Percentiles rank a stretch among this genome's conserved stretches.
Conservation (phyloP, 139 green algal species). For the Closterium sp. region DNA sequence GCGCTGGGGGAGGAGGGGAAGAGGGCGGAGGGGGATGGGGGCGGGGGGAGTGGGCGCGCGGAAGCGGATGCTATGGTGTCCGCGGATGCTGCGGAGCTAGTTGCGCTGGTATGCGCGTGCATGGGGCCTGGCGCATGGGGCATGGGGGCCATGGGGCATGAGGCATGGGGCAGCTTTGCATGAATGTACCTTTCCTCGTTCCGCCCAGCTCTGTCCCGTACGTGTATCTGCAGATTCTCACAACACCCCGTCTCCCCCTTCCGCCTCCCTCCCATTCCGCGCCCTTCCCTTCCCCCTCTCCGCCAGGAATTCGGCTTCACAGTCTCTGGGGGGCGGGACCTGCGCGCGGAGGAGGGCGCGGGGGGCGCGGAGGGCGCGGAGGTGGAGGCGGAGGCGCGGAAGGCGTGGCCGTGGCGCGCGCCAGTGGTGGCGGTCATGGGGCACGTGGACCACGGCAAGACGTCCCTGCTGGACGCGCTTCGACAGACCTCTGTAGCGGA, state of each 20-base stretch:
- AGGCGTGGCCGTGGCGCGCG: constrained; percentile 52
- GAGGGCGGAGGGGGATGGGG: constrained; percentile 2
- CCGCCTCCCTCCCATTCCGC: not conserved
- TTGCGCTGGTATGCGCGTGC: constrained; percentile 18
- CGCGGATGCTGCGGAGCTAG: constrained; percentile 34
- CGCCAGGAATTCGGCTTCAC: constrained; percentile 3
- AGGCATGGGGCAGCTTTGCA: not conserved
- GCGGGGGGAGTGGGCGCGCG: not conserved
- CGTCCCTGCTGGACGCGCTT: constrained; percentile 50
- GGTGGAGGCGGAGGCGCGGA: not conserved
- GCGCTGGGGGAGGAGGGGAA: constrained; percentile 5
- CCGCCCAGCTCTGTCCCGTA: not conserved
- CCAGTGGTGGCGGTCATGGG: constrained; percentile 93
- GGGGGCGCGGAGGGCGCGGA: not conserved
- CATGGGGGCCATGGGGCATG: not conserved
- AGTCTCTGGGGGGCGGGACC: not conserved
- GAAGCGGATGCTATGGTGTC: constrained; percentile 10
- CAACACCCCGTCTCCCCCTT: not conserved
- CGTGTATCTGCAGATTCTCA: no score
- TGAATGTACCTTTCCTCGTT: not conserved
- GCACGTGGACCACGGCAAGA: constrained; percentile 9
- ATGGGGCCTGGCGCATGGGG: not conserved
- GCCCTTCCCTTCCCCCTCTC: not conserved
- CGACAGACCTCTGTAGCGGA: constrained; percentile 90
- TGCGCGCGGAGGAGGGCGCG: not conserved